phyloP scores from a whole-genome alignment of 257 asterid genomes.

The Petunia axillaris region DNA sequence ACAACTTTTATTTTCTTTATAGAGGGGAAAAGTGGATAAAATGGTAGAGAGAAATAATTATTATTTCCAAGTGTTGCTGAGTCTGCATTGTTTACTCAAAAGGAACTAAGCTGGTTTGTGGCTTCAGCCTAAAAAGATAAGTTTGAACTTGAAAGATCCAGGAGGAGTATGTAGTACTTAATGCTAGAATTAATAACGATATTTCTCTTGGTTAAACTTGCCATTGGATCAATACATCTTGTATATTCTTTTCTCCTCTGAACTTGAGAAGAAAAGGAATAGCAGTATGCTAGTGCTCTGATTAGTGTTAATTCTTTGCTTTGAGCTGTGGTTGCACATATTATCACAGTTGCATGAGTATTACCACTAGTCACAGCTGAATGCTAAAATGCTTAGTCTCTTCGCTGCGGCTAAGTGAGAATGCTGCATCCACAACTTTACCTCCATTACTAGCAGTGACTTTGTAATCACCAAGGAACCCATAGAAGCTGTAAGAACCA shows the following conservation, averaged over 20 bases:
- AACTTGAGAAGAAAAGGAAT: background rate
- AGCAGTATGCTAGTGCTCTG: background rate
- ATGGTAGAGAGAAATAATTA: no score
- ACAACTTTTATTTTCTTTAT: no score
- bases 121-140: background rate
- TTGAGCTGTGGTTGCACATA: background rate
- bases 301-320: background rate
- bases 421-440: constrained; percentile 35
- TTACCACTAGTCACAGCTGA: constrained; percentile 29
- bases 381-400: constrained; percentile 50
- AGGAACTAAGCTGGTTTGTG: background rate
- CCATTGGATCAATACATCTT: background rate
- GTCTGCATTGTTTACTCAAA: background rate
- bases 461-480: constrained; percentile 58
- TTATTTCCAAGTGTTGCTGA: background rate
- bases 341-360: background rate
- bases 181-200: background rate
- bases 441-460: constrained; percentile 34
- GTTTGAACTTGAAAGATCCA: background rate
- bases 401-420: constrained; percentile 45
- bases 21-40: no score
- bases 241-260: background rate
- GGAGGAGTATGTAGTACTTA: background rate
- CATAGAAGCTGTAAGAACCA: constrained; percentile 52
- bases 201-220: background rate